Percentiles rank a stretch among this genome's conserved stretches.
Conservation (phyloP, 192 early-diverging fungal species). For the Dissophora ornata region DNA sequence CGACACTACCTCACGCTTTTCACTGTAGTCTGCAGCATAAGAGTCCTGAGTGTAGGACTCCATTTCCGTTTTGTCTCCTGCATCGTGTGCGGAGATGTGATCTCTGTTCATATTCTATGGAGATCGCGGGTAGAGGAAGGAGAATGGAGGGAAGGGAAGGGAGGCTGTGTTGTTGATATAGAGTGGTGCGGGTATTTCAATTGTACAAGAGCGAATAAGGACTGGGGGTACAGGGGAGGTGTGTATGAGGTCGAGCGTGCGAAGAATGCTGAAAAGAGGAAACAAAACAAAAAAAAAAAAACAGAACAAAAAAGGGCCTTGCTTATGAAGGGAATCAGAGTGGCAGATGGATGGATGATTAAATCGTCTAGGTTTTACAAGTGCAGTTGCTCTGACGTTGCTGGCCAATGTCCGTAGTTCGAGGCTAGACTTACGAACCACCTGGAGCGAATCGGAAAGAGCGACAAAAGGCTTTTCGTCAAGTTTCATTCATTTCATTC, state of each 20-base stretch:
- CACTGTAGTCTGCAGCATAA: neutral
- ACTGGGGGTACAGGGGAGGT: neutral
- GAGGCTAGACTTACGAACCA: too few species aligned
- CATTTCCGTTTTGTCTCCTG: conserved; percentile 31
- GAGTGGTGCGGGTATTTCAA: too few species aligned
- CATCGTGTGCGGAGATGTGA: conserved; percentile 8
- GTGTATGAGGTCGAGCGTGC: conserved; percentile 2
- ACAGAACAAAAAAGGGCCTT: neutral
- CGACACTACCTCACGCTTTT: neutral
- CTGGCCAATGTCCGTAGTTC: too few species aligned
- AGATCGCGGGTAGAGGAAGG: neutral
- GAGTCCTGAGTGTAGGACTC: conserved; percentile 15
- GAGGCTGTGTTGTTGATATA: neutral
- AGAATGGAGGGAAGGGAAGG: neutral
- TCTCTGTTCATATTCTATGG: conserved; percentile 25
- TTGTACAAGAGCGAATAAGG: neutral
- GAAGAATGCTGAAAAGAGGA: conserved; percentile 7
- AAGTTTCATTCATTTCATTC: too few species aligned
- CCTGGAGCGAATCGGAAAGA: too few species aligned
- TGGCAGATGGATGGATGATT: too few species aligned
- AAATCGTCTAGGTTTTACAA: too few species aligned
- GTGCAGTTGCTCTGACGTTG: too few species aligned
- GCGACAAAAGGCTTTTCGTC: too few species aligned
- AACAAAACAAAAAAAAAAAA: too few species aligned
- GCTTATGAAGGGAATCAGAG: too few species aligned